These are phyloP conservation scores for Fusarium sp. DNA, from an alignment of 2,329 filamentous ascomycete species.

Conservation along the genomic window DNA sequence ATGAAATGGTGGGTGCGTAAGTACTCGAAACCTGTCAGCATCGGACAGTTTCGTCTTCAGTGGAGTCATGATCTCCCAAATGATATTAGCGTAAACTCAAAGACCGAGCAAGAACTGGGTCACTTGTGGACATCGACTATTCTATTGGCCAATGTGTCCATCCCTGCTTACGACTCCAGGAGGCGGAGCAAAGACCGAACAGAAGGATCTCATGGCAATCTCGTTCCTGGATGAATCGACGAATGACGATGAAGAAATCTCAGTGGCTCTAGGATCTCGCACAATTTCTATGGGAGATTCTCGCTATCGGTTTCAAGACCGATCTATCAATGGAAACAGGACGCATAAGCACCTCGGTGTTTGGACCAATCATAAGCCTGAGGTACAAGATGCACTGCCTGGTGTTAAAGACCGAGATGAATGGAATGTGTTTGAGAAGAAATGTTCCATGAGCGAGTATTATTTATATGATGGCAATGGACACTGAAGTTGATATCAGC, in stretches of 20 bases:
- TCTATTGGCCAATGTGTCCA: fast-evolving
- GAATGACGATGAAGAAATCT: background rate
- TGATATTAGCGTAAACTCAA: background rate
- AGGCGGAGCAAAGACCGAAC: conserved; percentile 16
- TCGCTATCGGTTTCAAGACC: fast-evolving
- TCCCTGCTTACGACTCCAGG: background rate
- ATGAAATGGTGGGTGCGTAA: fast-evolving
- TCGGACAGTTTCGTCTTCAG: background rate
- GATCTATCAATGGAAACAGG: background rate
- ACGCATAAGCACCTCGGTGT: background rate
- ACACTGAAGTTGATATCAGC: fast-evolving
- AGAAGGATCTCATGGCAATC: background rate
- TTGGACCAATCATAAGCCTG: background rate
- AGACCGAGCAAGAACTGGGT: conserved; percentile 9
- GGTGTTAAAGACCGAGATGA: background rate
- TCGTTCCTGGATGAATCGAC: background rate
- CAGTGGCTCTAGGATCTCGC: too few relatives aligned
- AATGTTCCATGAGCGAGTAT: fast-evolving
- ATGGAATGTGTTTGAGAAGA: background rate
- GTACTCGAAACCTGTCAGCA: background rate
- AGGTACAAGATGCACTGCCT: background rate
- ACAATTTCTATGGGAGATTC: fast-evolving
- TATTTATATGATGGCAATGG: background rate
- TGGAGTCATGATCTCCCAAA: background rate
- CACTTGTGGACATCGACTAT: fast-evolving